These are phyloP conservation scores for Ochetophila trinervis DNA, from an alignment of 306 rosid genomes.

Conservation along the genomic window DNA sequence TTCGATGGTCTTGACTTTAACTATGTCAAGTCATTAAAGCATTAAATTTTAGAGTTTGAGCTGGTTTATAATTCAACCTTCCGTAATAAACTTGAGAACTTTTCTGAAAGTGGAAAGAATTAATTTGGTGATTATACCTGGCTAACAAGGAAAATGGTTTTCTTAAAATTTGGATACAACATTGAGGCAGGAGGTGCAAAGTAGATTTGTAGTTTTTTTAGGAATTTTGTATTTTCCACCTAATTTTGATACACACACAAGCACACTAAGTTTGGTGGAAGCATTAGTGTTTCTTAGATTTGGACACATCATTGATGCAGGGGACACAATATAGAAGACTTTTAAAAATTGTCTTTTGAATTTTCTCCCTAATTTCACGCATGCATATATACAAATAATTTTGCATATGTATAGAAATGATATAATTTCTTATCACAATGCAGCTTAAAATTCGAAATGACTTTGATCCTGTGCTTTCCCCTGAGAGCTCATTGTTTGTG, in stretches of 20 bases:
- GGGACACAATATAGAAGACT: not conserved
- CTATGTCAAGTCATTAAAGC: not conserved
- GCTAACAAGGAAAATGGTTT: not conserved
- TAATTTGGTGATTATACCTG: not conserved
- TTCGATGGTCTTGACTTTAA: not conserved
- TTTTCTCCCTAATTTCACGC: not conserved
- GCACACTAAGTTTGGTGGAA: no score
- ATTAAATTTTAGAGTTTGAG: not conserved
- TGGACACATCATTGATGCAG: not conserved
- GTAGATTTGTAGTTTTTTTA: not conserved
- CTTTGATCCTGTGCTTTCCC: slow-evolving; percentile 98
- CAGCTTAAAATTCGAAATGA: slow-evolving; percentile 99
- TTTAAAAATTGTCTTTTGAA: not conserved
- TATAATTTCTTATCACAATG: slow-evolving; percentile 23
- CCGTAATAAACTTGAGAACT: not conserved
- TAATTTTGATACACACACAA: no score
- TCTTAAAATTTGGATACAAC: no score
- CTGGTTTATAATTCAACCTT: not conserved
- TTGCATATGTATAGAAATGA: not conserved
- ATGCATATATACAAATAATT: not conserved
- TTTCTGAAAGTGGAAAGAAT: not conserved
- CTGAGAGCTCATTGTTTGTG: slow-evolving; percentile 96
- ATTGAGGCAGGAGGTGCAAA: no score
- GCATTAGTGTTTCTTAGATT: no score
- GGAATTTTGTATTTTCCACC: not conserved